These are phyloP conservation scores for Epichloe gansuensis DNA, from an alignment of 2,329 filamentous ascomycete species.

Conservation along the genomic window DNA sequence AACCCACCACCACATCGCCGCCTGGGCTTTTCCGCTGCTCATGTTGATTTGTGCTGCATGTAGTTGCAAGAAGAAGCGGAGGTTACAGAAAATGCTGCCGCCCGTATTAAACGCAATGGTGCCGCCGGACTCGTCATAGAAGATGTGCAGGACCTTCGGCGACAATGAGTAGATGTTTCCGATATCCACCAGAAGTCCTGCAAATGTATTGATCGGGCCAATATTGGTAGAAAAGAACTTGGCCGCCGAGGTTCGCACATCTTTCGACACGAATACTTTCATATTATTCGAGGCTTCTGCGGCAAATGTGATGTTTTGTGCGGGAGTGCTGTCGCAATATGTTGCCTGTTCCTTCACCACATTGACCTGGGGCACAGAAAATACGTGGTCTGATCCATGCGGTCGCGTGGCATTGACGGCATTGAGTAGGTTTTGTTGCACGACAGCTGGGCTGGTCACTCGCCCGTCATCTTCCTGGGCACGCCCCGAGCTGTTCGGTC, in stretches of 20 bases:
- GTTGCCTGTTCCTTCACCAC: constrained; percentile 69
- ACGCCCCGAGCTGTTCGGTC: background rate
- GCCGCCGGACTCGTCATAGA: constrained; percentile 64
- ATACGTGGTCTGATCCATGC: constrained; percentile 61
- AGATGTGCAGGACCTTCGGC: constrained; percentile 63
- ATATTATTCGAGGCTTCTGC: constrained; percentile 59
- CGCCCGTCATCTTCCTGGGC: constrained; percentile 32
- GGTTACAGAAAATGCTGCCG: constrained; percentile 87
- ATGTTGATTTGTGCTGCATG: constrained; percentile 43
- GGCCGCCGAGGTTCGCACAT: constrained; percentile 31
- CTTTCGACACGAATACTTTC: constrained; percentile 56
- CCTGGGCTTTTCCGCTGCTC: constrained; percentile 44
- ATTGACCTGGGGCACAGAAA: constrained; percentile 56
- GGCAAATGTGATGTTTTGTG: constrained; percentile 58
- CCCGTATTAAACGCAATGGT: constrained; percentile 88
- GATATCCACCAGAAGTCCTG: constrained; percentile 54
- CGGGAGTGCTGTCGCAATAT: constrained; percentile 71
- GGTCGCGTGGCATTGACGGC: constrained; percentile 69
- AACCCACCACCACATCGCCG: constrained; percentile 82
- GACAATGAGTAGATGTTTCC: constrained; percentile 61
- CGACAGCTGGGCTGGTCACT: constrained; percentile 45
- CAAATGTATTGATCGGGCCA: constrained; percentile 55
- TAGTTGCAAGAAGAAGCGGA: constrained; percentile 71
- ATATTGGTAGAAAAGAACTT: constrained; percentile 49
- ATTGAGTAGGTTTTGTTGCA: constrained; percentile 60